Evolutionary conservation across 441 rosid species (phyloP), one percentile per base, ranked within the genome.

Genomic region (Aquilaria agallochum): DNA sequence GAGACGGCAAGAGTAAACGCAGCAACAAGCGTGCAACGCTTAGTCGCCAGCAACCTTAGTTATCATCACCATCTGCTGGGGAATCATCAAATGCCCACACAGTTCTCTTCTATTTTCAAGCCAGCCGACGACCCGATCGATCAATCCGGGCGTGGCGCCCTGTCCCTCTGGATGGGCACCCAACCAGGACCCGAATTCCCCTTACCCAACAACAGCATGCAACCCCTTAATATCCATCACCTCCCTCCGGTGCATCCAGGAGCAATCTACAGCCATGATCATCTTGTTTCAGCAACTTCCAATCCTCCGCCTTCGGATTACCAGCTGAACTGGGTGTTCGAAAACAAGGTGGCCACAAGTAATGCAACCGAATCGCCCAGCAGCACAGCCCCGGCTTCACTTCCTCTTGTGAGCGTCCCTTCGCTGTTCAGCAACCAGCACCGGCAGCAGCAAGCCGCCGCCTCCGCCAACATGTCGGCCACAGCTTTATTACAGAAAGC

Each of bases 401-500:
- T 80, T 58, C 78, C 81, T 46, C 62, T 74, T 34, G 76, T 61
- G 46, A 81, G 89, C 67, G 85, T 87, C 50, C 95, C 97, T 69
- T 91, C 88, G 52, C 77, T 86, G 46, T 87, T 79, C 60, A 87
- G 92, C 78, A 76, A 73, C 5, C 88, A 85, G 59, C 88, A 83
- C 54, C 78, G 71, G 4, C 73, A 74, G 12, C 27, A 55, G 30
- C 82, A 66, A 54, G 80, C 72, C 15, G 59, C 72, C 27, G 15
- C 79, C 44, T 65, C 82, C 13, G 79, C 74, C 48, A 88, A 70
- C n/a, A 88, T 88, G 92, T 90, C 97, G 2, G 98, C 98, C 20
- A 92, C 98, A 5, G 98, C 97, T 12, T 79, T 92, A 65, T 68
- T 92, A 62, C 98, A 88, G 61, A 92, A 90, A 71, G 97, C 97